Percentiles rank a stretch among this genome's conserved stretches.
Conservation (phyloP, 768 basidiomycete species). For the Mycena olivaceomarginata region DNA sequence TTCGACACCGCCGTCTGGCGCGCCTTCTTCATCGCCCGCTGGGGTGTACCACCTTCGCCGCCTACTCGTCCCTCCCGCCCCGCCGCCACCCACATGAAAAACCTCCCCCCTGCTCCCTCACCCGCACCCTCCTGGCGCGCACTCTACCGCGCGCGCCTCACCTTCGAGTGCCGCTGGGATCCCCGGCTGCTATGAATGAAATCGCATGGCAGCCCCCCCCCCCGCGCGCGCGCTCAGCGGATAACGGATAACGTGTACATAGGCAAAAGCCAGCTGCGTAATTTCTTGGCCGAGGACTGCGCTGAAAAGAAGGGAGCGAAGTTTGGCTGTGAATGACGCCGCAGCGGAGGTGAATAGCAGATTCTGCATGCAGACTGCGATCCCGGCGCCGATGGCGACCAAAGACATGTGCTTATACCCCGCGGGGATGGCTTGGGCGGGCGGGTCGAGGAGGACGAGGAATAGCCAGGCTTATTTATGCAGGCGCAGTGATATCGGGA, state of each 20-base stretch:
- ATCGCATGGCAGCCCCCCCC: constrained; percentile 67
- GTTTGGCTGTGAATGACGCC: constrained; percentile 79
- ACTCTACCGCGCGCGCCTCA: background rate
- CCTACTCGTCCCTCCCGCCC: background rate
- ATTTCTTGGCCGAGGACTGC: constrained; percentile 93
- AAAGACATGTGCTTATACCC: too few relatives aligned
- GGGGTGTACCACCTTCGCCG: constrained; percentile 35
- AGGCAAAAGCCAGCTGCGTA: too few relatives aligned
- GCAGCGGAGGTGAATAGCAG: constrained; percentile 82
- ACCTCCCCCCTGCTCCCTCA: constrained; percentile 27
- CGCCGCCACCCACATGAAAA: constrained; percentile 40
- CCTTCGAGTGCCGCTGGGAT: constrained; percentile 68
- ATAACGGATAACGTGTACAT: too few relatives aligned
- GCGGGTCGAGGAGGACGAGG: too few relatives aligned
- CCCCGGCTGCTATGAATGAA: constrained; percentile 42
- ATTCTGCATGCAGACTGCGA: constrained; percentile 80
- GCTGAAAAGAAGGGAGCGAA: constrained; percentile 84
- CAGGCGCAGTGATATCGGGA: too few relatives aligned
- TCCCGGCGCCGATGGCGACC: constrained; percentile 81
- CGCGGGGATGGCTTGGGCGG: too few relatives aligned
- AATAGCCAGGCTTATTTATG: too few relatives aligned
- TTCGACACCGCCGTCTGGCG: constrained; percentile 89
- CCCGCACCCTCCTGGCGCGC: too few relatives aligned
- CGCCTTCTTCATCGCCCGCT: constrained; percentile 71
- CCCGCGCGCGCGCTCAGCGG: constrained; percentile 72